These are phyloP conservation scores for Mycena vulgaris DNA, from an alignment of 768 basidiomycete species.

Conservation along the genomic window DNA sequence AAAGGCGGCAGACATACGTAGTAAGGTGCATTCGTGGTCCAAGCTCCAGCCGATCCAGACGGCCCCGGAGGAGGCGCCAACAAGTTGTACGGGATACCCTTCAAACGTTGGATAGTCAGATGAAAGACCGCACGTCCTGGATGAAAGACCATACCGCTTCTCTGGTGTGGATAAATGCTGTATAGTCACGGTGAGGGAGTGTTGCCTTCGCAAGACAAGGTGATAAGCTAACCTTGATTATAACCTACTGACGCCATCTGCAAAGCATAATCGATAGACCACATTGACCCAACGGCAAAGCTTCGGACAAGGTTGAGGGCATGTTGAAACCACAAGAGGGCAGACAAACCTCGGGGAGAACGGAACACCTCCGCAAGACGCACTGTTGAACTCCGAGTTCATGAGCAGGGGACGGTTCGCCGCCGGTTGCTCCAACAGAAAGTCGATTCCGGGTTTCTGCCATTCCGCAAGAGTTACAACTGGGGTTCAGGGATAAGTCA, in stretches of 20 bases:
- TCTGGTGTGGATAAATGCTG: conserved; percentile 68
- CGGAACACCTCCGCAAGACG: conserved; percentile 67
- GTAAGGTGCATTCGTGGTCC: conserved; percentile 66
- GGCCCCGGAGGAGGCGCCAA: conserved; percentile 59
- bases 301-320: no score
- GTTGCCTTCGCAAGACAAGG: neutral
- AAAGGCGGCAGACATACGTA: conserved; percentile 46
- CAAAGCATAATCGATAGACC: conserved; percentile 68
- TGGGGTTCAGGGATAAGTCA: conserved; percentile 29
- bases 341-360: conserved; percentile 68
- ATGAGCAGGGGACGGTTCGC: conserved; percentile 54
- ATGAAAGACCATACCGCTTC: conserved; percentile 49
- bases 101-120: neutral
- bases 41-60: conserved; percentile 53
- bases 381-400: conserved; percentile 71
- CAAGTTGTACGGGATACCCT: conserved; percentile 66
- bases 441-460: conserved; percentile 60
- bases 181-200: conserved; percentile 22
- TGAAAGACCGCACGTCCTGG: neutral
- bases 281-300: conserved; percentile 65
- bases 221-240: conserved; percentile 37
- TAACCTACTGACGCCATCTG: conserved; percentile 67
- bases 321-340: no score
- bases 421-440: conserved; percentile 50
- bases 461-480: conserved; percentile 61